A percentile compares a stretch with the other conserved stretches of the same genome.
These are phyloP conservation scores for Chytridium lagenaria DNA, from an alignment of 371 early-diverging fungal genomes.

Conservation along the genomic window DNA sequence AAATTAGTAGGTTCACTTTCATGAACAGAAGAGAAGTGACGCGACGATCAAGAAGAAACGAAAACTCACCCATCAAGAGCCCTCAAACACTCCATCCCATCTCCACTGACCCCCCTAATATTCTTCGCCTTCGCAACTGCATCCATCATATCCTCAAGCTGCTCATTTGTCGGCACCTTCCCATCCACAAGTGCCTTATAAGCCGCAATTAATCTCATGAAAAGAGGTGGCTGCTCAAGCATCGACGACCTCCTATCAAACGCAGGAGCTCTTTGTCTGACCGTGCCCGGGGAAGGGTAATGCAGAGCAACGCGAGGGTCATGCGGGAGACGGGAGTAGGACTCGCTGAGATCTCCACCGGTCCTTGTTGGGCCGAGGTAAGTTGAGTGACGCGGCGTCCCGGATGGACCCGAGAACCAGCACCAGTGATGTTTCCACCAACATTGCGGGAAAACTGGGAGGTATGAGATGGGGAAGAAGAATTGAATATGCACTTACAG, in stretches of 20 bases:
- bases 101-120: constrained; percentile 41
- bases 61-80: constrained; percentile 49
- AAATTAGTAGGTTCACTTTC: too few relatives aligned
- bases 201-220: constrained; percentile 22
- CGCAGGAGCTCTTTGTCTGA: not conserved
- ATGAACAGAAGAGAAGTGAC: not conserved
- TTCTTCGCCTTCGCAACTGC: constrained; percentile 49
- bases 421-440: constrained; percentile 2
- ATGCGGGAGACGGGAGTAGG: constrained; percentile 1
- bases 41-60: not conserved
- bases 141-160: constrained; percentile 56
- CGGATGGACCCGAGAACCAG: too few relatives aligned
- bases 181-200: constrained; percentile 62
- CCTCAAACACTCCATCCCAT: constrained; percentile 53
- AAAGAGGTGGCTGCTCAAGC: constrained; percentile 5
- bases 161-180: constrained; percentile 67
- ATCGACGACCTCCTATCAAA: not conserved
- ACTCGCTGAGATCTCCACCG: not conserved
- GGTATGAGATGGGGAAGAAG: not conserved
- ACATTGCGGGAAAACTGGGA: not conserved
- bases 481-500: not conserved
- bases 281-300: not conserved
- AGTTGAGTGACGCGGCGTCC: too few relatives aligned
- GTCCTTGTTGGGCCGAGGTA: too few relatives aligned
- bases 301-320: constrained; percentile 10